Evolutionary conservation across 805 yeast species (phyloP).

Genomic region (Lipomyces japonicus): DNA sequence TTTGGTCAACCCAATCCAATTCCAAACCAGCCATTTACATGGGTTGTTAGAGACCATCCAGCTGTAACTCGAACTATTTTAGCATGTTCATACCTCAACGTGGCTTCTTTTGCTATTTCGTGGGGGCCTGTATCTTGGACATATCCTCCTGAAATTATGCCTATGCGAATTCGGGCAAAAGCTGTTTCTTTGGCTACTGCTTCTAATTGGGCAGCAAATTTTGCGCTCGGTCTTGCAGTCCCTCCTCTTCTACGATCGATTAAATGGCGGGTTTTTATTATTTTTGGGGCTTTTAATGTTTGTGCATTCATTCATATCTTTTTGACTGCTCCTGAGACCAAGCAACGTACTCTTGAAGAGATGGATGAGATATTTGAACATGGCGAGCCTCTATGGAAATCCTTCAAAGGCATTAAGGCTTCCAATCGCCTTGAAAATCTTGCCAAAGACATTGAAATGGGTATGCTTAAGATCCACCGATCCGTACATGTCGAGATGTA

Average conservation of each 20-base stretch:
- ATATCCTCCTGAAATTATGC: constrained; percentile 61
- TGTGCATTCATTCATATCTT: constrained; percentile 45
- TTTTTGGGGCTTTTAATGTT: constrained; percentile 54
- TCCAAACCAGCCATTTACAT: constrained; percentile 44
- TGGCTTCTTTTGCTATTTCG: constrained; percentile 54
- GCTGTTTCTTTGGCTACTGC: constrained; percentile 63
- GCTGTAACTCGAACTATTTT: constrained; percentile 49
- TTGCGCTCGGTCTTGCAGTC: constrained; percentile 64
- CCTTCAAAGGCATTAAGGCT: constrained; percentile 9
- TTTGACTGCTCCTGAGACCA: constrained; percentile 79
- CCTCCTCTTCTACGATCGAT: constrained; percentile 48
- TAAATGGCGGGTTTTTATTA: constrained; percentile 63
- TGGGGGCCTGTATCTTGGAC: constrained; percentile 60
- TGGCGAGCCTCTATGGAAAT: constrained; percentile 36
- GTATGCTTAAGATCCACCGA: constrained; percentile 7
- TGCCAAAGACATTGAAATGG: constrained; percentile 24
- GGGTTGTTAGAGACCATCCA: constrained; percentile 48
- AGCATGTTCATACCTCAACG: constrained; percentile 56
- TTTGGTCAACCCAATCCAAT: constrained; percentile 42
- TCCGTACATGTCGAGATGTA: constrained; percentile 9
- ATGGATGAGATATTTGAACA: constrained; percentile 44
- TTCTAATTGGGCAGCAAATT: constrained; percentile 63
- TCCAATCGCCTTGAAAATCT: constrained; percentile 8
- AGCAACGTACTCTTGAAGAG: constrained; percentile 79
- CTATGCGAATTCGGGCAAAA: constrained; percentile 56